These are phyloP conservation scores for Aphanomyces stellatus DNA, from an alignment of 352 stramenopile species.

Conservation along the genomic window DNA sequence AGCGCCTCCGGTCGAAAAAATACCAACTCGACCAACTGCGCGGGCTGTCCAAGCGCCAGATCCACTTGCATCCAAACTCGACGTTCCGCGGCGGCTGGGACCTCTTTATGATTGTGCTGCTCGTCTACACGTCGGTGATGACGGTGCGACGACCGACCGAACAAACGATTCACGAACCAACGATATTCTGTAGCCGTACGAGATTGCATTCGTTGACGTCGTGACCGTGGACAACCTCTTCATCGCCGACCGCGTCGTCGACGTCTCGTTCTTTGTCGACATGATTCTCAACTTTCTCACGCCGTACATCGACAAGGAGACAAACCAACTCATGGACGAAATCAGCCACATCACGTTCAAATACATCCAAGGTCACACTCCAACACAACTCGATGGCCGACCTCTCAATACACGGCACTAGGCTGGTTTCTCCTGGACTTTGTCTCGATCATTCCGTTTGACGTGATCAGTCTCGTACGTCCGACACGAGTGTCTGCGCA, in stretches of 20 bases:
- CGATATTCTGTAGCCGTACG: slow-evolving; percentile 2
- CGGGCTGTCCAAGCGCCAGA: background rate
- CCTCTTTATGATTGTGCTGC: slow-evolving; percentile 16
- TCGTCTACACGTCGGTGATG: slow-evolving; percentile 12
- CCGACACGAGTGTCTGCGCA: no score
- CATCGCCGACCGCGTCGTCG: slow-evolving; percentile 20
- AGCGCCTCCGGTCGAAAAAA: background rate
- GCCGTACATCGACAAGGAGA: slow-evolving; percentile 20
- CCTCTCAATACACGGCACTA: no score
- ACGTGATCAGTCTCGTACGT: slow-evolving; percentile 19
- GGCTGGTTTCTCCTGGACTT: slow-evolving; percentile 23
- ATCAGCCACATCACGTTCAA: background rate
- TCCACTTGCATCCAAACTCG: slow-evolving; percentile 17
- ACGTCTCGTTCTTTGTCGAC: slow-evolving; percentile 20
- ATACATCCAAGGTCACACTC: slow-evolving; percentile 4
- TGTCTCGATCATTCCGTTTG: slow-evolving; percentile 22
- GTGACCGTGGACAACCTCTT: slow-evolving; percentile 18
- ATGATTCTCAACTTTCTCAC: slow-evolving; percentile 23
- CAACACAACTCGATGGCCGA: no score
- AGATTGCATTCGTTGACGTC: slow-evolving; percentile 17
- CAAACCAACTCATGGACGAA: slow-evolving; percentile 18
- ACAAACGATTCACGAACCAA: background rate
- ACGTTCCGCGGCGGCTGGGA: slow-evolving; percentile 15
- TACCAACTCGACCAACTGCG: background rate
- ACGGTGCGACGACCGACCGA: slow-evolving; percentile 4